These are phyloP conservation scores for Carex pumila DNA, from an alignment of 176 grass and related monocot species.

Conservation along the genomic window DNA sequence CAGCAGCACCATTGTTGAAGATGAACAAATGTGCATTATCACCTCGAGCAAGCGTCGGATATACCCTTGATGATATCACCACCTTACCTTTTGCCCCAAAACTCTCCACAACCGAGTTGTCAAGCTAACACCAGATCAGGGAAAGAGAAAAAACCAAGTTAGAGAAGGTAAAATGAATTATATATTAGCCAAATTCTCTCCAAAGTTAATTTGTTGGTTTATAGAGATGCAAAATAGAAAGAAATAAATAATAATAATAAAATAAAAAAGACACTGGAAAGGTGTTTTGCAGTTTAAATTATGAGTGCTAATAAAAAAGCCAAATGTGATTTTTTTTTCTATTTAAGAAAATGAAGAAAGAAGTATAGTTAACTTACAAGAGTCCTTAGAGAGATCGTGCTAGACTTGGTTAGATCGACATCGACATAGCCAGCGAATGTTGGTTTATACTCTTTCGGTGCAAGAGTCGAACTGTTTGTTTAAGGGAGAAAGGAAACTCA, in stretches of 20 bases:
- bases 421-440: conserved; percentile 81
- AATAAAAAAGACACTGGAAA: not conserved
- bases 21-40: conserved; percentile 41
- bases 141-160: no score
- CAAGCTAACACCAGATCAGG: conserved; percentile 30
- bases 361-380: conserved; percentile 36
- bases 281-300: not conserved
- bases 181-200: no score
- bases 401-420: conserved; percentile 21
- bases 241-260: not conserved
- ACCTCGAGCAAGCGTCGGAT: conserved; percentile 52
- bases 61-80: conserved; percentile 62
- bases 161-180: not conserved
- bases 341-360: not conserved
- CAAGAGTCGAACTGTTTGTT: conserved; percentile 45
- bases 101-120: conserved; percentile 75
- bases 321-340: not conserved
- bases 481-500: not conserved
- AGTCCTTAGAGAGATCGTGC: conserved; percentile 60
- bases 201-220: not conserved
- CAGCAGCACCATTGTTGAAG: conserved; percentile 60
- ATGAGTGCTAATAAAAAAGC: not conserved
- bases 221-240: not conserved
- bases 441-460: conserved; percentile 39
- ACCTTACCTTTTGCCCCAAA: conserved; percentile 60